Evolutionary conservation across 352 stramenopile species (phyloP), one percentile per base, ranked within the genome.

Genomic region (Phytophthora sojae): DNA sequence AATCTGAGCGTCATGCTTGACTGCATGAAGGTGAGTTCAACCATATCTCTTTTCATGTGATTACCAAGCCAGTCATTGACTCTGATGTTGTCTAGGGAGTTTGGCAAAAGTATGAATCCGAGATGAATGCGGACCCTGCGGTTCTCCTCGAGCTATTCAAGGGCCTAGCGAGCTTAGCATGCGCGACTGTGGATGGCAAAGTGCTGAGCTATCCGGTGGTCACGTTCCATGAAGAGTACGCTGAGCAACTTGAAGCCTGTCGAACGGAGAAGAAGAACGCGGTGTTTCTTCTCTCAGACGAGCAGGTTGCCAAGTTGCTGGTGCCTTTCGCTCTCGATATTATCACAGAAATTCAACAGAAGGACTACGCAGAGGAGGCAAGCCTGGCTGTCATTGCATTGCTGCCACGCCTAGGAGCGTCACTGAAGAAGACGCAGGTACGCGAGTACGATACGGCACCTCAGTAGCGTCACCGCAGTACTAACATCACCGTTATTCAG

Each of bases 401-500:
- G 9, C 65, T 95, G 30, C 77, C 86, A 11, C 82, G 88, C 30
- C 73, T 95, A 7, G 76, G 76, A 3, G 71, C 79, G 32, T 61
- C 75, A 55, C 67, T 94, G 29, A 94, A 94, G 64, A 95, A 95
- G 60, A 94, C 88, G 2, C 86, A 92, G 74, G 83, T 88, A 68
- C 42, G 45, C 12, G 4, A 26, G 11, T 30, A 54, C 21, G 17
- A n/a, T 3, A 25, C 9, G 19, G 8, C 21, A 19, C 19, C 6
- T 5, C 50, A 37, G 37, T 37, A 26, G 8, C 52, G n/a, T 55
- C 15, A 4, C 53, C 49, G 17, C 6, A 56, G 8, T 11, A 39
- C 15, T 72, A 51, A 69, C 19, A n/a, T 15, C 29, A 9, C 39
- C 35, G 50, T 19, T 69, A 35, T 58, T 14, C 35, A 95, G 82